Conservation (phyloP, 2,329 filamentous ascomycete genomes). For the Fusarium sp. region DNA sequence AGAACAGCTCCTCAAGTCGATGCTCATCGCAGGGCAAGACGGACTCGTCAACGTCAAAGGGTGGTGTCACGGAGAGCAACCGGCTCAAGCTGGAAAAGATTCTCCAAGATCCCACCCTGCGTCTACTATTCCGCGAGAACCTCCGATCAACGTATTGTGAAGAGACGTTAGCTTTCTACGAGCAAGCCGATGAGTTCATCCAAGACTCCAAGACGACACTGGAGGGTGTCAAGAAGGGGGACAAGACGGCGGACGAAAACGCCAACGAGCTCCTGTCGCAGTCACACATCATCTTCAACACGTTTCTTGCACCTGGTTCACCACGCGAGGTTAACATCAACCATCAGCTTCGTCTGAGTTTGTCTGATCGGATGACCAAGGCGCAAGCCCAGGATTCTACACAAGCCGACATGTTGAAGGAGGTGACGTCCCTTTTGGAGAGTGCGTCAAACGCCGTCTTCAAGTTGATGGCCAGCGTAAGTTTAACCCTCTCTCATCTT, state of each 20-base stretch:
- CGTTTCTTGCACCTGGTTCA: slow-evolving; percentile 95
- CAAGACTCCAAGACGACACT: slow-evolving; percentile 71
- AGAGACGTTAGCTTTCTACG: slow-evolving; percentile 95
- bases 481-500: slow-evolving; percentile 56
- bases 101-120: slow-evolving; percentile 85
- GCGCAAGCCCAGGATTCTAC: slow-evolving; percentile 91
- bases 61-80: slow-evolving; percentile 84
- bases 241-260: slow-evolving; percentile 75
- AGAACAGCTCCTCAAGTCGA: slow-evolving; percentile 62
- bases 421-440: slow-evolving; percentile 90
- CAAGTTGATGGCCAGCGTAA: slow-evolving; percentile 97
- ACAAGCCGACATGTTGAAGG: slow-evolving; percentile 89
- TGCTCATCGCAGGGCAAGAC: slow-evolving; percentile 70
- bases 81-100: slow-evolving; percentile 94
- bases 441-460: slow-evolving; percentile 95
- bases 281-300: slow-evolving; percentile 96
- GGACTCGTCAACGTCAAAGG: slow-evolving; percentile 53
- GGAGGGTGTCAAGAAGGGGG: slow-evolving; percentile 68
- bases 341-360: slow-evolving; percentile 89
- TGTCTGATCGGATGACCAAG: slow-evolving; percentile 96
- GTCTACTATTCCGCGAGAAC: slow-evolving; percentile 92
- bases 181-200: slow-evolving; percentile 92
- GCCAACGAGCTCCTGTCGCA: slow-evolving; percentile 95
- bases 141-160: slow-evolving; percentile 95
- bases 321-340: slow-evolving; percentile 98